Percentiles rank a stretch among this genome's conserved stretches.
These are phyloP conservation scores for Eucalyptus curtisii DNA, from an alignment of 345 rosid species.

Conservation along the genomic window DNA sequence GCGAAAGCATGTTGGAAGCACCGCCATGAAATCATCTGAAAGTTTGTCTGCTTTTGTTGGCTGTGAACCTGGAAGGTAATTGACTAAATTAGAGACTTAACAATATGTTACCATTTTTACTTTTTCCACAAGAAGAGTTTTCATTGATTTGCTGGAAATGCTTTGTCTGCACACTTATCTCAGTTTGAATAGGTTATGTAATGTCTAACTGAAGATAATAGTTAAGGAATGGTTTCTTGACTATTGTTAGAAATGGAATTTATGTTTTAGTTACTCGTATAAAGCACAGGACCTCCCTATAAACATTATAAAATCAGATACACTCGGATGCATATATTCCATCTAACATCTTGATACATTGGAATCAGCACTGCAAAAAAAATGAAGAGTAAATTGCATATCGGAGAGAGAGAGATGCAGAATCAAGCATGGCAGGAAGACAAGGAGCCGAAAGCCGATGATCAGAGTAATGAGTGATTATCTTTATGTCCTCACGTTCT, in stretches of 20 bases:
- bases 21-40: neutral
- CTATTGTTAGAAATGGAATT: neutral
- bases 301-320: neutral
- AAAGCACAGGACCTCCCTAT: neutral
- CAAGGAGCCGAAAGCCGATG: neutral
- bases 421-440: neutral
- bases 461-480: neutral
- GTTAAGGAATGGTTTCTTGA: neutral
- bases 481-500: neutral
- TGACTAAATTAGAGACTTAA: neutral
- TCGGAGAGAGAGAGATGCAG: neutral
- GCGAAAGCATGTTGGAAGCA: neutral
- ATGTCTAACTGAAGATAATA: neutral
- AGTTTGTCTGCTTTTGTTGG: neutral
- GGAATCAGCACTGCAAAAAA: neutral
- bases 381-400: neutral
- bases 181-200: neutral
- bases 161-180: neutral
- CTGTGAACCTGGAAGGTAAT: neutral
- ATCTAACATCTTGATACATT: neutral
- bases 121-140: neutral
- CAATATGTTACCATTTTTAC: neutral
- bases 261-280: neutral
- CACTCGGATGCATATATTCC: neutral
- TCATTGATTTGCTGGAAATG: neutral